Percentiles rank a stretch among this genome's conserved stretches.
These are phyloP conservation scores for Remersonia thermophila DNA, from an alignment of 2,329 filamentous ascomycete genomes.

Conservation along the genomic window DNA sequence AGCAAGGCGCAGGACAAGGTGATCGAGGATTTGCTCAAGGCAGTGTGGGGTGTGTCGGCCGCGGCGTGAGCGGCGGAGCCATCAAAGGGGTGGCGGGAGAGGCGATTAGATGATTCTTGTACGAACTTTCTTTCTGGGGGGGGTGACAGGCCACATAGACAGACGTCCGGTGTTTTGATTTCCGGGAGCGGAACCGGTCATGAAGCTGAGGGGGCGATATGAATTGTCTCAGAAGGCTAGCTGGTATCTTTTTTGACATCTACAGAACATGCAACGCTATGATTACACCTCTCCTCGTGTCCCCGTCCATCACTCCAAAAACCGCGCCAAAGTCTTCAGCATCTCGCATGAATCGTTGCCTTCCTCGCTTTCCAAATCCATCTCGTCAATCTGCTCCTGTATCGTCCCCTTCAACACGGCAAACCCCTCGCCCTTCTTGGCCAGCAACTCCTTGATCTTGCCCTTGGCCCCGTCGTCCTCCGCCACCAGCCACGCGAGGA, in stretches of 20 bases:
- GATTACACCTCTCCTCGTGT: constrained; percentile 3
- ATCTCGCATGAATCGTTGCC: constrained; percentile 46
- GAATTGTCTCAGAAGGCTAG: constrained; percentile 12
- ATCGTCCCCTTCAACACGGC: constrained; percentile 53
- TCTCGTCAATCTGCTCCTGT: constrained; percentile 41
- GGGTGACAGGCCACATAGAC: neutral
- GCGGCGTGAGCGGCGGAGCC: constrained; percentile 17
- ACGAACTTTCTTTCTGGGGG: neutral
- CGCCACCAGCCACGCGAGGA: constrained; percentile 81
- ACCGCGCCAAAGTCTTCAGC: constrained; percentile 39
- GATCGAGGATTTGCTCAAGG: constrained; percentile 67
- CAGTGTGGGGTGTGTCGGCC: constrained; percentile 66
- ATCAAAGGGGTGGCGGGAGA: neutral
- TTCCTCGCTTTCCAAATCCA: constrained; percentile 40
- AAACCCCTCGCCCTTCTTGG: constrained; percentile 55
- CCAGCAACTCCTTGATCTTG: constrained; percentile 51
- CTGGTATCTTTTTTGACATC: constrained; percentile 9
- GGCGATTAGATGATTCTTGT: neutral
- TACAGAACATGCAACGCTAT: constrained; percentile 4
- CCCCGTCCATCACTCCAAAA: constrained; percentile 31
- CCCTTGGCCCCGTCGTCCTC: constrained; percentile 68
- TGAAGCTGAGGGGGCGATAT: too few species aligned
- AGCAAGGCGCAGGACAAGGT: constrained; percentile 70
- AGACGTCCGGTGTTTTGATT: constrained; percentile 1
- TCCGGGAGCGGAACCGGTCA: too few species aligned